phyloP scores from a whole-genome alignment of 2,329 filamentous ascomycete species.

The Macrophomina phaseolina region DNA sequence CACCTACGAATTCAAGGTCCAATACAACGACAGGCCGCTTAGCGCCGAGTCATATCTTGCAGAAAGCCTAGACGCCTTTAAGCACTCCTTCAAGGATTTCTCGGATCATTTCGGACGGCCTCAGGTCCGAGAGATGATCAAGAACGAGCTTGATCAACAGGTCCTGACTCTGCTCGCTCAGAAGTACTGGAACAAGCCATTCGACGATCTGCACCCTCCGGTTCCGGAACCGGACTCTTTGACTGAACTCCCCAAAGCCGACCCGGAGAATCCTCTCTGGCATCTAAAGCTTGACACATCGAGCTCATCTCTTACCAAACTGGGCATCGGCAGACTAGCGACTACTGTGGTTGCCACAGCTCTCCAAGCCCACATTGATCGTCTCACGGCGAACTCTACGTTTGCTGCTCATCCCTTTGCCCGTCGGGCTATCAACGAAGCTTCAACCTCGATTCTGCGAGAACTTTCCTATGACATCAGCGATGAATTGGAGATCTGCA shows the following conservation, averaged over 20 bases:
- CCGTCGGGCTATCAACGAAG: slow-evolving; percentile 88
- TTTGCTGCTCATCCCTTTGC: slow-evolving; percentile 93
- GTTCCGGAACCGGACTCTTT: slow-evolving; percentile 74
- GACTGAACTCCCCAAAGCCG: slow-evolving; percentile 80
- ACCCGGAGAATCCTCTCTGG: slow-evolving; percentile 88
- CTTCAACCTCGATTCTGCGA: slow-evolving; percentile 86
- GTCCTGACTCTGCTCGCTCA: slow-evolving; percentile 92
- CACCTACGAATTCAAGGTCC: slow-evolving; percentile 98
- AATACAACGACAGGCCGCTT: slow-evolving; percentile 95
- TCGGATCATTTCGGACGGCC: slow-evolving; percentile 86
- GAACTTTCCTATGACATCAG: slow-evolving; percentile 96
- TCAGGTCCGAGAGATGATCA: slow-evolving; percentile 87
- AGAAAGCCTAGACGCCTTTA: slow-evolving; percentile 93
- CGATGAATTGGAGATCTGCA: slow-evolving; percentile 97
- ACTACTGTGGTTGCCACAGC: slow-evolving; percentile 88
- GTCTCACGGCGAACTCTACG: slow-evolving; percentile 77
- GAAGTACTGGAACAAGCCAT: slow-evolving; percentile 95
- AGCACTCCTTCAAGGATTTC: slow-evolving; percentile 96
- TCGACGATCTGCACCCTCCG: slow-evolving; percentile 76
- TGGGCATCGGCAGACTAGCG: slow-evolving; percentile 89
- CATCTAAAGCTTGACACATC: slow-evolving; percentile 92
- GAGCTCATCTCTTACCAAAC: slow-evolving; percentile 85
- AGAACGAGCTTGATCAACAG: slow-evolving; percentile 90
- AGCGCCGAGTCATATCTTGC: slow-evolving; percentile 96
- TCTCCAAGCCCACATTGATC: slow-evolving; percentile 84